Base-by-base conservation (phyloP, 495 filamentous ascomycete genomes). In the Trypethelium eluteriae region DNA sequence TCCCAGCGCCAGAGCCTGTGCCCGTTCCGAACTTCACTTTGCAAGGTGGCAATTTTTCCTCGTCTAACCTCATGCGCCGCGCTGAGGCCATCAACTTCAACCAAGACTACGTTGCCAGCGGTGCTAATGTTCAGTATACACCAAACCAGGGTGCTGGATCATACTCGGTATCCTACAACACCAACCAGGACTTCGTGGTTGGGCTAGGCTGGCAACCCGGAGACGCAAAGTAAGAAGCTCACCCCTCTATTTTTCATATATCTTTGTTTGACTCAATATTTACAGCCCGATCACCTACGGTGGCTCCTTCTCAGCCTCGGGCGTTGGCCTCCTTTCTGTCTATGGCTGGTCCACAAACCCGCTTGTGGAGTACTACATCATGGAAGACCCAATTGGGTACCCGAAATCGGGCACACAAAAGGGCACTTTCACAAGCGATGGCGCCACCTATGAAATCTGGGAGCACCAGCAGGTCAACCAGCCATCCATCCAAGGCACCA, bases 281-380 rank as follows among this genome's bases (percentile, higher is more conserved):
- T 10, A 34, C 18, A 59, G 53, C 53, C 53, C 53, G 14, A 59
- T 59, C 14, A 59, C 53, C 53, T 59, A 59, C 32, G 5, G 7
- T 10, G 53, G 53, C 53, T 35, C 53, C 18, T 59, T 59, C 53
- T 35, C 18, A 9, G 53, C 53, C 53, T 34, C 18, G 32, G 53
- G 53, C 32, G 53, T 59, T 36, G 53, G 53, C 7, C 53, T 59
- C 5, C 53, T 59, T 16, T 62, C 67, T 46, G 68, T 69, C 64
- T 69, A 69, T 61, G 68, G 68, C 7, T 69, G 68, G 68, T 16
- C 63, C 32, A 67, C 66, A 41, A 49, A 44, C 39, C 68, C 68
- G 18, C 68, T 66, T 34, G 39, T 61, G 18, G 68, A 69, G 65
- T 69, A 69, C 68, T 69, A 69, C 68, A 64, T 69, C 62, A 64